These are phyloP conservation scores for Candida gigantensis DNA, from an alignment of 1,139 yeast genomes.

Conservation along the genomic window DNA sequence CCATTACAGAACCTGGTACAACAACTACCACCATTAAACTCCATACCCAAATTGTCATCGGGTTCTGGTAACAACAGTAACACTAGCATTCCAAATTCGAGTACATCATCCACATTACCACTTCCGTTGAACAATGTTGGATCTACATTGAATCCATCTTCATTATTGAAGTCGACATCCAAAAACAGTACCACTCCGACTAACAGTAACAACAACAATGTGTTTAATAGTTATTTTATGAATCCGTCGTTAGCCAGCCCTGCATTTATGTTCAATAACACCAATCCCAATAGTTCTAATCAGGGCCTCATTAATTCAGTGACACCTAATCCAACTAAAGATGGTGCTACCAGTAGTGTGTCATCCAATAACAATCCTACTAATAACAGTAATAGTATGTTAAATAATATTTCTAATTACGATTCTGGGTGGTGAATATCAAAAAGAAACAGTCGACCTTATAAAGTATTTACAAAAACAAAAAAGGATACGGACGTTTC, in stretches of 20 bases:
- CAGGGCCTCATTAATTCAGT: constrained; percentile 1
- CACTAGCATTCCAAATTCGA: constrained; percentile 1
- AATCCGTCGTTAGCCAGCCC: constrained; percentile 6
- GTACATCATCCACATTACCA: constrained; percentile 13
- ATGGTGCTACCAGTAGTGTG: not conserved
- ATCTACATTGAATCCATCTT: constrained; percentile 29
- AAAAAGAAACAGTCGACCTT: not conserved
- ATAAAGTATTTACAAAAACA: too few species aligned
- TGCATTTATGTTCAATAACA: constrained; percentile 8
- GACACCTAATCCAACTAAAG: constrained; percentile 5
- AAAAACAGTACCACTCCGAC: constrained; percentile 7
- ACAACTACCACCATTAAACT: constrained; percentile 40
- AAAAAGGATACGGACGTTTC: too few species aligned
- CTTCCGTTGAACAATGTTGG: constrained; percentile 18
- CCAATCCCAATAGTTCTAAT: constrained; percentile 1
- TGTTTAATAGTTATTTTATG: constrained; percentile 3
- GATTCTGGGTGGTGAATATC: constrained; percentile 12
- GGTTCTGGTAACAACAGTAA: not conserved
- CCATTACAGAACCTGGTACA: constrained; percentile 33
- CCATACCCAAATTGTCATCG: constrained; percentile 34
- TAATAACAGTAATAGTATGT: constrained; percentile 6
- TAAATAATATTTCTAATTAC: constrained; percentile 12
- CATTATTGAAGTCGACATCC: constrained; percentile 20
- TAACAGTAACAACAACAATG: constrained; percentile 1
- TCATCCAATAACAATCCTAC: constrained; percentile 1